Evolutionary conservation across 352 stramenopile species (phyloP), one percentile per base, ranked within the genome.

Genomic region (Phytopythium kandeliae): DNA sequence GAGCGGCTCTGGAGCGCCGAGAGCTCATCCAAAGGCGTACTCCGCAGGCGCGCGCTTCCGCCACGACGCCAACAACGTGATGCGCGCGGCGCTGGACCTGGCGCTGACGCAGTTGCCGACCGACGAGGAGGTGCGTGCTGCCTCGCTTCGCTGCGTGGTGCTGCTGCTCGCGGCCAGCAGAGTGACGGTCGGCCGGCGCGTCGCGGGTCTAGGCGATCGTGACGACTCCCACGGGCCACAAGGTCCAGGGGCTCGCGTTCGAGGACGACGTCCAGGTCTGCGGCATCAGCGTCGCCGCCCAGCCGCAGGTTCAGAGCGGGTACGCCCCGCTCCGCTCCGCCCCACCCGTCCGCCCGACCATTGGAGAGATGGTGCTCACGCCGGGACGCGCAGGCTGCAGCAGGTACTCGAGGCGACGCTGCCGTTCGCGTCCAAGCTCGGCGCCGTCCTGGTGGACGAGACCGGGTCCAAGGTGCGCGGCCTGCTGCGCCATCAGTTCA

Each of bases 211-310:
- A 92, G 81, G 70, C 77, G 48, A 74, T 93, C 19, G 78, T 93
- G 52, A 88, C 70, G 26, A 93, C 80, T 0, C 79, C 80, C 10
- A 65, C 69, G 17, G 83, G 79, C n/a, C 69, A 92, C 62, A 89
- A 90, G 61, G 62, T 48, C 4, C 67, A 90, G 44, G 78, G 79
- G 3, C 62, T 90, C 28, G 55, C 84, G 35, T 87, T 92, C 38
- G 78, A 92, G 57, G 75, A 92, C 24, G 71, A 80, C 25, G 75
- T 91, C 31, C 89, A 88, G 57, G 70, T 93, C 46, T 87, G 65
- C 47, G 83, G 79, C 16, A 72, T 93, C 42, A 82, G 67, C 37
- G 63, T 93, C 26, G 63, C 67, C 6, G 59, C 65, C 10, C 73
- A 76, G 12, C 51, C 63, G 4, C 72, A 85, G 21, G 66, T 78